Conservation (phyloP, 805 yeast species). For the Clavispora asparagi region DNA sequence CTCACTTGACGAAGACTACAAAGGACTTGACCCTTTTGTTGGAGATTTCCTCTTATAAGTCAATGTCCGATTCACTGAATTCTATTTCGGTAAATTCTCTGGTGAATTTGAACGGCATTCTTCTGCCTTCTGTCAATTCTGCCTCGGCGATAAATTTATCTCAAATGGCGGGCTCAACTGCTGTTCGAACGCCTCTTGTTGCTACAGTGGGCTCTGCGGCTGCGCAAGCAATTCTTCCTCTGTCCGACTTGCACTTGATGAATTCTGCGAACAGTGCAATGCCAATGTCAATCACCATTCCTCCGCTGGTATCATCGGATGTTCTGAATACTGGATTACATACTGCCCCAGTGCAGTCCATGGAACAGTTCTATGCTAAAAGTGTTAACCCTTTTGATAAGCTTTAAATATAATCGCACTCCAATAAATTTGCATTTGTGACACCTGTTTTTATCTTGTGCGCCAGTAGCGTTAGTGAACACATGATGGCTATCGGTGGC, state of each 20-base stretch:
- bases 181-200: conserved; percentile 13
- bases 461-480: neutral
- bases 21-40: conserved; percentile 87
- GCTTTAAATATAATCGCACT: conserved; percentile 4
- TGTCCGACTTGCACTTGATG: conserved; percentile 6
- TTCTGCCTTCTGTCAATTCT: conserved; percentile 1
- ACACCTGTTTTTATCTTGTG: neutral
- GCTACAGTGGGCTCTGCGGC: conserved; percentile 14
- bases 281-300: conserved; percentile 4
- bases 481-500: neutral
- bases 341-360: conserved; percentile 16
- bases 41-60: conserved; percentile 39
- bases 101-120: neutral
- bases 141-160: conserved; percentile 3
- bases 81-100: conserved; percentile 6
- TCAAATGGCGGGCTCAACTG: conserved; percentile 2
- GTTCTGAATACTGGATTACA: conserved; percentile 9
- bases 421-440: neutral
- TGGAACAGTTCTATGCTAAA: conserved; percentile 15
- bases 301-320: conserved; percentile 13
- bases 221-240: conserved; percentile 13
- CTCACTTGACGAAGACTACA: conserved; percentile 78
- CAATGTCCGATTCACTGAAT: conserved; percentile 12
- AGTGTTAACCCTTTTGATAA: conserved; percentile 14
- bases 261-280: neutral